phyloP scores from a whole-genome alignment of 768 basidiomycete species.

The Leccinum olivaceopallidum region DNA sequence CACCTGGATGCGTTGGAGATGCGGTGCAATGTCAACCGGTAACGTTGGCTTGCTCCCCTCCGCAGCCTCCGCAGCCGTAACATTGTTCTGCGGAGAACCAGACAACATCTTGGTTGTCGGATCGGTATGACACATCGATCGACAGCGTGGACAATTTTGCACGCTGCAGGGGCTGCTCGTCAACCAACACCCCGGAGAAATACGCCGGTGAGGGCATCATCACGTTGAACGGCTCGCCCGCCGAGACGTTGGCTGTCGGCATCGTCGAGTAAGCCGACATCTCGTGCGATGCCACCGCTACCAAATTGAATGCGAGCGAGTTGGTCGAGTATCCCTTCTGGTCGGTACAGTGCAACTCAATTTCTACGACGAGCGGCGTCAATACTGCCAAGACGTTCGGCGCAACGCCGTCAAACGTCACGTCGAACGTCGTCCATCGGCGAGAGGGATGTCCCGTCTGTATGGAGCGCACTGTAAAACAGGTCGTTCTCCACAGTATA shows the following conservation, averaged over 20 bases:
- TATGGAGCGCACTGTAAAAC: slow-evolving; percentile 63
- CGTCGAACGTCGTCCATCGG: slow-evolving; percentile 72
- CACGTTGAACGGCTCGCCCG: slow-evolving; percentile 52
- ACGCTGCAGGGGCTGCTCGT: slow-evolving; percentile 57
- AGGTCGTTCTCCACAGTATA: slow-evolving; percentile 49
- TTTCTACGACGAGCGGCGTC: slow-evolving; percentile 44
- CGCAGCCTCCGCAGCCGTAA: slow-evolving; percentile 13
- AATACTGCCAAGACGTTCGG: slow-evolving; percentile 46
- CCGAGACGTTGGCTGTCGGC: slow-evolving; percentile 72
- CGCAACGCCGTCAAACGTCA: slow-evolving; percentile 72
- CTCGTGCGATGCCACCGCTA: slow-evolving; percentile 64
- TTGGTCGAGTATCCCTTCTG: slow-evolving; percentile 67
- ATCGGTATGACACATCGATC: slow-evolving; percentile 53
- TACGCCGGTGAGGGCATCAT: slow-evolving; percentile 54
- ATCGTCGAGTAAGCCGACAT: slow-evolving; percentile 51
- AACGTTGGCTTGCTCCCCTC: slow-evolving; percentile 40
- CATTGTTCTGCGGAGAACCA: slow-evolving; percentile 56
- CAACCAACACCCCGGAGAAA: slow-evolving; percentile 62
- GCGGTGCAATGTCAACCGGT: slow-evolving; percentile 38
- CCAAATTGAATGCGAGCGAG: slow-evolving; percentile 59
- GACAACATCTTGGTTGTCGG: slow-evolving; percentile 51
- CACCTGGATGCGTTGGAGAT: no score
- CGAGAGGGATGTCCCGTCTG: slow-evolving; percentile 69
- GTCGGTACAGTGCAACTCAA: slow-evolving; percentile 65
- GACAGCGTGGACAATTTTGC: slow-evolving; percentile 55